These are phyloP conservation scores for Fusarium camptoceras DNA, from an alignment of 2,329 filamentous ascomycete species.

Conservation along the genomic window DNA sequence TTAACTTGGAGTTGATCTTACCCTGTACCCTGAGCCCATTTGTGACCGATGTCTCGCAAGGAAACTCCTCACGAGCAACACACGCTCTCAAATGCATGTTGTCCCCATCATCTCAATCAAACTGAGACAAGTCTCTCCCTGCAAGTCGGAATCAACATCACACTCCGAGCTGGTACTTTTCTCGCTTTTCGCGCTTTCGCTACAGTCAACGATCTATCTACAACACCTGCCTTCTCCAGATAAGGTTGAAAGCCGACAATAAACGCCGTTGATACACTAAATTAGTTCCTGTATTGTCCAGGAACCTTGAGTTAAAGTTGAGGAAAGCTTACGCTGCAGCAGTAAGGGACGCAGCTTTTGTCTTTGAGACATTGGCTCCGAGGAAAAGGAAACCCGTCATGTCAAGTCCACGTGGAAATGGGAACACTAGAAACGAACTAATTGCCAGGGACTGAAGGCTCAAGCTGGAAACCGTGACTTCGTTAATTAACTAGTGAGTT, in stretches of 20 bases:
- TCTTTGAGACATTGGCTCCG: conserved; percentile 28
- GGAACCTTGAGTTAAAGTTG: background rate
- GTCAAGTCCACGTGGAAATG: conserved; percentile 31
- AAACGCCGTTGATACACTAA: background rate
- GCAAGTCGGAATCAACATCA: background rate
- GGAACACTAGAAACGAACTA: background rate
- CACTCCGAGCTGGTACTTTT: background rate
- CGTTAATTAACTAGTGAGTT: background rate
- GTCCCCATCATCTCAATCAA: background rate
- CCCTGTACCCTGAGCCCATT: conserved; percentile 6
- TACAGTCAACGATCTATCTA: background rate
- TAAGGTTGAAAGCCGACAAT: background rate
- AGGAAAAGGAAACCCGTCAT: conserved; percentile 20
- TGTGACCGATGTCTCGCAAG: conserved; percentile 7
- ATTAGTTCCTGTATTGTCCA: background rate
- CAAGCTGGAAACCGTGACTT: background rate
- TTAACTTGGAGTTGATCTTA: background rate
- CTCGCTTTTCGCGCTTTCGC: conserved; percentile 10
- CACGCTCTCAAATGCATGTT: background rate
- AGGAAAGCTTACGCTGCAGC: conserved; percentile 26
- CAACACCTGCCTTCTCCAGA: background rate
- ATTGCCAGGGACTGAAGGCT: background rate
- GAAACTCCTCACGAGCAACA: background rate
- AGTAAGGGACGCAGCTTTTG: conserved; percentile 22
- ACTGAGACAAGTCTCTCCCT: conserved; percentile 3